Base-by-base conservation (phyloP, 2,329 filamentous ascomycete genomes). In the Verticillium alfalfae region DNA sequence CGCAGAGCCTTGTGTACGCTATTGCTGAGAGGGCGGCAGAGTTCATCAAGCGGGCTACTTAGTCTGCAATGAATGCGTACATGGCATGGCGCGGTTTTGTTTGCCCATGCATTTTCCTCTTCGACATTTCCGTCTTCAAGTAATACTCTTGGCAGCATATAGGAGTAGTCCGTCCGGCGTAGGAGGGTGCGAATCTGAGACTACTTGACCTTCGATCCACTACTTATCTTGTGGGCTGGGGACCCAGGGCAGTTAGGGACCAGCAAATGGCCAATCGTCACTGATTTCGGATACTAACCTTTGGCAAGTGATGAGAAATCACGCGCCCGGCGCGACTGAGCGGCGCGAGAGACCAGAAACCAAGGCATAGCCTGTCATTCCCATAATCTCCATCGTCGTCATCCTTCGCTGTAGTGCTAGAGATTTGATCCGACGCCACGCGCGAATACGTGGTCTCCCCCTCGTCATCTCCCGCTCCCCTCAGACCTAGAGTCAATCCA, bases 1-100 rank as follows among this genome's bases (percentile, higher is more conserved):
- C 72, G 1, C 70, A 72, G 52, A 68, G 69, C 0, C 70, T 74
- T 0, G 68, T 76, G 0, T 77, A 76, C 57, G 74, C 72, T 3
- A 71, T 77, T 13, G 75, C 75, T 0, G 72, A 73, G 56, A 69
- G 70, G 38, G 71, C 63, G 2, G 59, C 63, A 6, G 59, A 61
- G 10, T 57, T 64, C 13, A 63, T 64, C 57, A 64, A 60, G 52
- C n/a, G 22, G 45, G 45, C 22, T 52, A 18, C 45, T 26, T 52
- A 52, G 39, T 8, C 9, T 45, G 16, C 39, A 16, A n/a, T 18
- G 16, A 8, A 22, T 45, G 39, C 16, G 45, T 10, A 18, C 18
- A 26, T 22, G n/a, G 26, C 45, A 22, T 52, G 45, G 45, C n/a
- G 13, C 9, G 39, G 9, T 13, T 12, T 26, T 7, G 10, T 52